A percentile compares a stretch with the other conserved stretches of the same genome.
Evolutionary conservation across 176 grass and related monocot genomes (phyloP).

Genomic region (sorghum (Sorghum bicolor)): DNA sequence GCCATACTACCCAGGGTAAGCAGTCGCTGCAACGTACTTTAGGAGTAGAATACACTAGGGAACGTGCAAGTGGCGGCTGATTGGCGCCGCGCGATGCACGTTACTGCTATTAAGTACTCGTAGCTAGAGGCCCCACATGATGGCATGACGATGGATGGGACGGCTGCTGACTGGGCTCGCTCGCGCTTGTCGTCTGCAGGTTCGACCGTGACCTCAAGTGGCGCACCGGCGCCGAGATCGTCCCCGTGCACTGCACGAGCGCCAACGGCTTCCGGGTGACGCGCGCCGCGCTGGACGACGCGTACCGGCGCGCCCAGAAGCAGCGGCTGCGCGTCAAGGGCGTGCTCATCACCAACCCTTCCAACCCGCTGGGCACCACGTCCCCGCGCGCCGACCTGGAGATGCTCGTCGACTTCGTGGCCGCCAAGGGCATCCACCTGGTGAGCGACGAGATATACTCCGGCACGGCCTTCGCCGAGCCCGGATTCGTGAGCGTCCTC

Average conservation of each 20-base stretch:
- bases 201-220: constrained; percentile 98
- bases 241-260: constrained; percentile 77
- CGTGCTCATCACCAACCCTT: constrained; percentile 91
- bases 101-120: neutral
- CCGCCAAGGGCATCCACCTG: constrained; percentile 71
- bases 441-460: constrained; percentile 97
- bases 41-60: neutral
- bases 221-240: constrained; percentile 88
- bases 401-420: constrained; percentile 60
- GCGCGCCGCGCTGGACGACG: constrained; percentile 63
- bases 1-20: constrained; percentile 93
- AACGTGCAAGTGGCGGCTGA: constrained; percentile 19
- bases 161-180: neutral
- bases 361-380: constrained; percentile 86
- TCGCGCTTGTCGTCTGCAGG: constrained; percentile 14
- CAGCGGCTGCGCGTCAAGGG: constrained; percentile 66
- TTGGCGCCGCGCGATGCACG: neutral
- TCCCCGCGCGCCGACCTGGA: constrained; percentile 48
- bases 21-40: neutral
- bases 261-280: constrained; percentile 66
- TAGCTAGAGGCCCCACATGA: neutral
- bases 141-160: neutral
- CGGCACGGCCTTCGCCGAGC: constrained; percentile 58
- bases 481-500: constrained; percentile 72
- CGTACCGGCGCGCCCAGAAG: constrained; percentile 55